These are phyloP conservation scores for Metarhizium album DNA, from an alignment of 2,329 filamentous ascomycete species.

Conservation along the genomic window DNA sequence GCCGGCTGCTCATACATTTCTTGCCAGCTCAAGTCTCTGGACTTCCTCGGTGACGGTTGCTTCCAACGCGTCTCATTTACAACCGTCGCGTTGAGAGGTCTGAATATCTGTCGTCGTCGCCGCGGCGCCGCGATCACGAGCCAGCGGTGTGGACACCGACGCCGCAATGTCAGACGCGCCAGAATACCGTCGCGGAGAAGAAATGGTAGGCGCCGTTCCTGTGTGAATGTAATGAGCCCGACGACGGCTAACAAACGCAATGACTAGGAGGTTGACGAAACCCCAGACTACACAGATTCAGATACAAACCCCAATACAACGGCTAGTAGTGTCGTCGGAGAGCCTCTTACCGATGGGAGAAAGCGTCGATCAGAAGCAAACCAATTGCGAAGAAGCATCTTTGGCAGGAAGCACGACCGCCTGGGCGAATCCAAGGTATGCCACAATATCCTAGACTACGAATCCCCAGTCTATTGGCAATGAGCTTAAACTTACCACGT, in stretches of 20 bases:
- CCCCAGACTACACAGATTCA: conserved; percentile 55
- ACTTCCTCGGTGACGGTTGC: conserved; percentile 4
- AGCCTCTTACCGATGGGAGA: conserved; percentile 62
- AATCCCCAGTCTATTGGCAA: background rate
- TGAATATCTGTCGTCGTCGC: conserved; percentile 15
- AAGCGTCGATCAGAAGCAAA: conserved; percentile 80
- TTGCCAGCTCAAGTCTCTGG: background rate
- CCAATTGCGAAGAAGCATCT: conserved; percentile 80
- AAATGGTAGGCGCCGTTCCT: conserved; percentile 35
- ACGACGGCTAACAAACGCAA: conserved; percentile 1
- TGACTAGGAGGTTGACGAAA: conserved; percentile 50
- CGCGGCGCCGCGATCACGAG: conserved; percentile 46
- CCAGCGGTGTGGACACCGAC: conserved; percentile 45
- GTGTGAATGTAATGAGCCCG: background rate
- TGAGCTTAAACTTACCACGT: background rate
- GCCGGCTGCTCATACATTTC: background rate
- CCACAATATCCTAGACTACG: conserved; percentile 3
- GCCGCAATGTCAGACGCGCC: conserved; percentile 53
- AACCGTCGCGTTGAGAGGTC: conserved; percentile 43
- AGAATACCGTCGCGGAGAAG: conserved; percentile 32
- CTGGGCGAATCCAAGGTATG: conserved; percentile 84
- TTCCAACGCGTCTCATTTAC: conserved; percentile 33
- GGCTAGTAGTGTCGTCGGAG: conserved; percentile 78
- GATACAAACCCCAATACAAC: conserved; percentile 59
- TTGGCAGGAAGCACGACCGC: conserved; percentile 89